A percentile compares a stretch with the other conserved stretches of the same genome.
These are phyloP conservation scores for Artomyces pyxidatus DNA, from an alignment of 768 basidiomycete species.

Conservation along the genomic window DNA sequence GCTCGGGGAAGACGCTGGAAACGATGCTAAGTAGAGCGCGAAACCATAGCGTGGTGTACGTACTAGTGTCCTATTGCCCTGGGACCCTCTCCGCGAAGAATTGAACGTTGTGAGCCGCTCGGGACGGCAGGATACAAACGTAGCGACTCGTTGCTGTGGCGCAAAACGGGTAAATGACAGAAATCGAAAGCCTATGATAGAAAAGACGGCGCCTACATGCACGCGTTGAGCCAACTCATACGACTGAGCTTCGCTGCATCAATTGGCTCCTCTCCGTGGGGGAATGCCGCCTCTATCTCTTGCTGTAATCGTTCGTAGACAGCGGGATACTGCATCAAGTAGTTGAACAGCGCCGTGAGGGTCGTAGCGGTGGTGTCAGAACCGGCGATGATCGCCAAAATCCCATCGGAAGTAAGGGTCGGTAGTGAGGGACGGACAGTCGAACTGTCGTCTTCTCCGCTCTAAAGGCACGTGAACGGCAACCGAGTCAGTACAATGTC, in stretches of 20 bases:
- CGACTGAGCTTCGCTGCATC: conserved; percentile 4
- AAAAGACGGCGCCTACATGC: conserved; percentile 9
- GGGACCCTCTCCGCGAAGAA: neutral
- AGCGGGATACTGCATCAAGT: conserved; percentile 26
- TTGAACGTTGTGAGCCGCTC: conserved; percentile 1
- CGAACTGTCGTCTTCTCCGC: neutral
- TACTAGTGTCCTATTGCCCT: neutral
- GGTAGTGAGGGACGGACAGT: no score
- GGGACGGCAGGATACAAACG: conserved; percentile 1
- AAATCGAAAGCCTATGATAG: no score
- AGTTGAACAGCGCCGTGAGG: conserved; percentile 27
- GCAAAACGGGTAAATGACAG: neutral
- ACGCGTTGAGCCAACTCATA: conserved; percentile 11
- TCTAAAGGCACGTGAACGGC: no score
- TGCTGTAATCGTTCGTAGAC: conserved; percentile 7
- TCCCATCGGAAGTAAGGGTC: conserved; percentile 24
- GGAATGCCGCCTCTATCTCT: conserved; percentile 8
- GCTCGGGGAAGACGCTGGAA: neutral
- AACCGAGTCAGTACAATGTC: no score
- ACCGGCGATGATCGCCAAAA: conserved; percentile 33
- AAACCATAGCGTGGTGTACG: neutral
- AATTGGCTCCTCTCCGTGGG: conserved; percentile 8
- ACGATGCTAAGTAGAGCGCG: neutral
- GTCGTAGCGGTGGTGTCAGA: conserved; percentile 34
- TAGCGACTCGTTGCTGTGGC: neutral